Base-by-base conservation (phyloP, 306 rosid genomes). In the Acacia melanoxylon region DNA sequence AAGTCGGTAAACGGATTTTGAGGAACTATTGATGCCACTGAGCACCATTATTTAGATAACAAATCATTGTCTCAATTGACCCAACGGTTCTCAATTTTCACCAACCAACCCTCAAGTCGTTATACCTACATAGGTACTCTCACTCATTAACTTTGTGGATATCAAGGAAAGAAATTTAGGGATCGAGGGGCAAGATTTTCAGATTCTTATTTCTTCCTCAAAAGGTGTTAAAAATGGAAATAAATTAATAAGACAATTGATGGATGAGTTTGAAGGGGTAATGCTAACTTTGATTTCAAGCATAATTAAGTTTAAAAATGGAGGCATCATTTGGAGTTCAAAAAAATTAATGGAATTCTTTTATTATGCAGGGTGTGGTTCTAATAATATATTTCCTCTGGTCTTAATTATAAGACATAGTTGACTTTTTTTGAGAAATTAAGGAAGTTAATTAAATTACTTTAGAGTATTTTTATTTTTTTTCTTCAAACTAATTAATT, bases 91-190 rank as follows among this genome's bases (percentile, higher is more conserved):
- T 31, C 48, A 33, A 37, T 35, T 71, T 44, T 71, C 75, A 71
- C 66, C 81, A 46, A 68, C 58, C 78, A 37, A 80, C 77, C 51
- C 81, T 74, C 33, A 68, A 74, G 78, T 79, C 51, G 83, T 37
- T 73, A 65, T 78, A 13, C 75, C 76, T 73, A 10, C 17, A 61
- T 10, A 45, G 69, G n/a, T 6, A 25, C 10, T 10, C 63, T 45
- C 40, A 16, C 49, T 51, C 65, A 52, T 33, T 20, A 59, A 65
- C 79, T n/a, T 83, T 78, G 15, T 22, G 46, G 31, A 22, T 33
- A 67, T 17, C 49, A 31, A 13, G 25, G 49, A 83, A 62, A 51
- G 4, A 51, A 56, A 56, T 54, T 9, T 7, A 9, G 2, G 10
- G 27, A 22, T 51, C 1, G 3, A 44, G 49, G 37, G 37, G n/a